These are phyloP conservation scores for Astrothelium subdiscretum DNA, from an alignment of 495 filamentous ascomycete species.

Conservation along the genomic window DNA sequence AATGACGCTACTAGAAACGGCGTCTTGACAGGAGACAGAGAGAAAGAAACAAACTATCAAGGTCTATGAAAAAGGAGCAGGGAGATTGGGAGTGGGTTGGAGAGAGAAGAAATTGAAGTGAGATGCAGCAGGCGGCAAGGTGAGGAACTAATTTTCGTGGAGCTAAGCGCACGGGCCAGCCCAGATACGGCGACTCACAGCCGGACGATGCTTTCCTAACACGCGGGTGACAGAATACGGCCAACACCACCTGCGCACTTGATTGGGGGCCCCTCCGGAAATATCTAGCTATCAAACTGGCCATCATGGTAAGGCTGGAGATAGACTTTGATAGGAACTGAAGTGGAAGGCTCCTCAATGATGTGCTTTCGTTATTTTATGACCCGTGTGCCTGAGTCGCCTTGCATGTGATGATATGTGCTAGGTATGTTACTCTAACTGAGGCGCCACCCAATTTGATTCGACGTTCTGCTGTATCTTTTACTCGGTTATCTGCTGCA, in stretches of 20 bases:
- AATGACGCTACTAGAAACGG: not conserved
- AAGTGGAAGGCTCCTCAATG: too few relatives aligned
- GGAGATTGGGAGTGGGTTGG: not conserved
- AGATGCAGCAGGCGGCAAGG: not conserved
- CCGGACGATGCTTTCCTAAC: not conserved
- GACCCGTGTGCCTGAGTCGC: too few relatives aligned
- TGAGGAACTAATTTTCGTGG: not conserved
- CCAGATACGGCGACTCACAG: not conserved
- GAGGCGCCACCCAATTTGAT: not conserved
- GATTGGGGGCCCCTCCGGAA: too few relatives aligned
- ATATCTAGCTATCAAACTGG: too few relatives aligned
- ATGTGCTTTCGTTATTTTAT: too few relatives aligned
- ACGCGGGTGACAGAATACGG: too few relatives aligned
- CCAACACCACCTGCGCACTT: too few relatives aligned
- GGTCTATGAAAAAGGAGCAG: not conserved
- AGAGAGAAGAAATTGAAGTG: conserved; percentile 1
- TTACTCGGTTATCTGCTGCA: too few relatives aligned
- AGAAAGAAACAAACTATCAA: not conserved
- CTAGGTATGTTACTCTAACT: not conserved
- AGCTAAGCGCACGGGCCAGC: not conserved
- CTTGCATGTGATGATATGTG: not conserved
- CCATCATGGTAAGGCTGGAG: too few relatives aligned
- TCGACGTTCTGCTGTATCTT: too few relatives aligned
- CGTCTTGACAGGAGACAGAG: not conserved
- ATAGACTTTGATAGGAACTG: too few relatives aligned